Conservation (phyloP, 768 basidiomycete genomes). For the Astraeus odoratus region DNA sequence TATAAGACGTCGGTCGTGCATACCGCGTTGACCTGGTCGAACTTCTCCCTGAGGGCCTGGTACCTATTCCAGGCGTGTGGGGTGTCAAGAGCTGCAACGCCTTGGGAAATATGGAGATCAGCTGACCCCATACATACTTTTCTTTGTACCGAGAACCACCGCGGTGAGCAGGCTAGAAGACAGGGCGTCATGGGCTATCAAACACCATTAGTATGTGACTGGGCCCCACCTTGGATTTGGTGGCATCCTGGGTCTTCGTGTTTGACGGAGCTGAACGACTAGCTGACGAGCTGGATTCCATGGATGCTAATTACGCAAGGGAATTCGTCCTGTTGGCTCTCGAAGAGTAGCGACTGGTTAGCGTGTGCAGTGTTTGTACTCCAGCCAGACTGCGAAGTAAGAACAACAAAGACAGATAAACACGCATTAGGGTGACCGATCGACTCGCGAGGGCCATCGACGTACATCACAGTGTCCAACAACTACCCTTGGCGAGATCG, state of each 20-base stretch:
- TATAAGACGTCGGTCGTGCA: constrained; percentile 1
- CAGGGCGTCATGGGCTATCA: not conserved
- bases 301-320: not conserved
- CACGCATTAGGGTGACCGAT: constrained; percentile 4
- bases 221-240: constrained; percentile 18
- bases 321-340: no score
- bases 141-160: constrained; percentile 25
- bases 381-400: not conserved
- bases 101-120: no score
- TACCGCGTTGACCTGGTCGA: constrained; percentile 27
- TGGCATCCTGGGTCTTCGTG: constrained; percentile 15
- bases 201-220: not conserved
- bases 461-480: not conserved
- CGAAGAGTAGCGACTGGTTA: no score
- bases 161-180: constrained; percentile 11
- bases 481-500: not conserved
- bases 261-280: not conserved
- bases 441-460: not conserved
- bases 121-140: constrained; percentile 16
- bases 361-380: no score
- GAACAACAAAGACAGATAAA: constrained; percentile 17
- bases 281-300: not conserved
- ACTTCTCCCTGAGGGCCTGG: constrained; percentile 26
- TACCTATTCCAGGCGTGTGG: constrained; percentile 12
- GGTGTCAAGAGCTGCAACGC: not conserved